Percentiles rank a stretch among this genome's conserved stretches.
phyloP scores from a whole-genome alignment of 768 basidiomycete species.

The Suillus weaverae region DNA sequence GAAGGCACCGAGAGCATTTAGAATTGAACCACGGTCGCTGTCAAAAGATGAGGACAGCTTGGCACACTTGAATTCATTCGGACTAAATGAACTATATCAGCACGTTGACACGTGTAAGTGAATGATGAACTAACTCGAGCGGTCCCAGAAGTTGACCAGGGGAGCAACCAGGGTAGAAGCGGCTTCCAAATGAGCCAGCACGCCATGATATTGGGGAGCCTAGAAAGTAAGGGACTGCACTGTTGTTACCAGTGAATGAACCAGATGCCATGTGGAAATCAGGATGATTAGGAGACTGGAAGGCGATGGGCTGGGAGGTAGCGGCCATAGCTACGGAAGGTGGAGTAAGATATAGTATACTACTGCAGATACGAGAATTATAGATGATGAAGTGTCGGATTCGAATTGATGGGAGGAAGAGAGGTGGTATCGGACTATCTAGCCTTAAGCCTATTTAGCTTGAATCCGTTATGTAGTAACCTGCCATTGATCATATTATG shows the following conservation, averaged over 20 bases:
- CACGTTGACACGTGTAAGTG: background rate
- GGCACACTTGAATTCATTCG: slow-evolving; percentile 46
- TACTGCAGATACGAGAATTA: too few relatives aligned
- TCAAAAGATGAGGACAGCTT: slow-evolving; percentile 57
- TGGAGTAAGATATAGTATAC: slow-evolving; percentile 3
- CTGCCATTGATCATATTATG: background rate
- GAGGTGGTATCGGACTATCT: slow-evolving; percentile 11
- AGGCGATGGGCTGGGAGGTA: slow-evolving; percentile 46
- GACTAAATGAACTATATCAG: slow-evolving; percentile 26
- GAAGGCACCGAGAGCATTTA: slow-evolving; percentile 65
- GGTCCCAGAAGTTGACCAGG: slow-evolving; percentile 61
- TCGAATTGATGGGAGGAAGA: slow-evolving; percentile 10
- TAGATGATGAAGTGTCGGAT: slow-evolving; percentile 1
- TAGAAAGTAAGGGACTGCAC: slow-evolving; percentile 66
- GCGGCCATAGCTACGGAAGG: slow-evolving; percentile 32
- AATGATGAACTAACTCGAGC: slow-evolving; percentile 54
- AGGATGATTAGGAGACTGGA: slow-evolving; percentile 26
- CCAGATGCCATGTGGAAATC: slow-evolving; percentile 43
- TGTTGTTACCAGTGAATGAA: slow-evolving; percentile 48
- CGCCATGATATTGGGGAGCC: slow-evolving; percentile 76
- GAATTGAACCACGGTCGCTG: slow-evolving; percentile 57
- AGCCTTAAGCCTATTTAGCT: slow-evolving; percentile 28
- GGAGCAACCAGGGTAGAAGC: slow-evolving; percentile 63
- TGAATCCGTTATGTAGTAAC: background rate
- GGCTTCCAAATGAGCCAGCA: slow-evolving; percentile 61